Evolutionary conservation across 202 grass and related monocot genomes (phyloP).

Genomic region (Zoysia matrella): DNA sequence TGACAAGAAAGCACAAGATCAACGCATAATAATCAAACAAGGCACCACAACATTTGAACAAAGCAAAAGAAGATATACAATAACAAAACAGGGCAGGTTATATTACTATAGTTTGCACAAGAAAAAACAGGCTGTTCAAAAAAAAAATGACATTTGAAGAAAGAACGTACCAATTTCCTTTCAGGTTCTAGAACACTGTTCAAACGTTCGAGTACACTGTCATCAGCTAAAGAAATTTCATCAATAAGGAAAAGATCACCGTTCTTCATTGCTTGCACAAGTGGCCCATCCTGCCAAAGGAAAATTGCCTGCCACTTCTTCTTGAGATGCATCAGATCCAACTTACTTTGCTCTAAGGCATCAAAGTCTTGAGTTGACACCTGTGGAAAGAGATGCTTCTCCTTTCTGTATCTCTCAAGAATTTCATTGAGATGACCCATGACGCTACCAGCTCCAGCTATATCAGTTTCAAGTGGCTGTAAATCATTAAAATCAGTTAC

Average conservation of each 20-base stretch:
- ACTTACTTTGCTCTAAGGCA: constrained; percentile 68
- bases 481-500: constrained; percentile 34
- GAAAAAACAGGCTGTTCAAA: constrained; percentile 24
- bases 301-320: constrained; percentile 84
- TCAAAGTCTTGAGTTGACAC: constrained; percentile 65
- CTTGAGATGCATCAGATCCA: constrained; percentile 70
- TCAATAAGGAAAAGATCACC: constrained; percentile 97
- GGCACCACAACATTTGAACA: too few species aligned
- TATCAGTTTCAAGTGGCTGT: constrained; percentile 71
- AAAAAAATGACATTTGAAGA: constrained; percentile 30
- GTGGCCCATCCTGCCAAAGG: constrained; percentile 94
- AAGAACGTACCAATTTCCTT: constrained; percentile 83
- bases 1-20: neutral
- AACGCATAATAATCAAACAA: neutral
- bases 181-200: constrained; percentile 98
- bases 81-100: neutral
- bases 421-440: constrained; percentile 62
- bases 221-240: constrained; percentile 95
- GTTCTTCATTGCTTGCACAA: constrained; percentile 90
- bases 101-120: neutral
- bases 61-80: neutral
- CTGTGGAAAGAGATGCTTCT: constrained; percentile 43
- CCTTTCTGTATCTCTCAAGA: constrained; percentile 55
- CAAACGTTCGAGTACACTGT: constrained; percentile 94
- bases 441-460: constrained; percentile 65